Evolutionary conservation across 176 grass and related monocot species (phyloP), one percentile per base, ranked within the genome.

Genomic region (Zoysia japonica): DNA sequence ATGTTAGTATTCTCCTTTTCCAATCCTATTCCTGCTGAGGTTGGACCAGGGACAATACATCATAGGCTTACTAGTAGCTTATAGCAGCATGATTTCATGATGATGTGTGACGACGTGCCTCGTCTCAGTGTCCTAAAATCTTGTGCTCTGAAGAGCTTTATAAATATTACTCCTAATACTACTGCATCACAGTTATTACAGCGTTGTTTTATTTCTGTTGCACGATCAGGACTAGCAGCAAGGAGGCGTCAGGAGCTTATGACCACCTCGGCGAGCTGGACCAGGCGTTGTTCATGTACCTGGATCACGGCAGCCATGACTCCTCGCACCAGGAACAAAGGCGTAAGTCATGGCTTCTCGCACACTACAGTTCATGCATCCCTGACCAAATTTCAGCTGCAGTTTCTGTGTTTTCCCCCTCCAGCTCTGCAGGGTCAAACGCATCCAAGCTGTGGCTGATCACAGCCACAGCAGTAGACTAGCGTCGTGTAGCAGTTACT

Each of bases 261-360:
- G 92, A 94, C 86, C 76, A 88, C 49, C 79, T 94, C 65, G 92
- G 88, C 4, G 92, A 94, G 57, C 74, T 91, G 86, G 92, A 94
- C 79, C 89, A 91, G 48, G 86, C 92, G 17, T 66, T 94, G 83
- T 91, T 89, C 89, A 87, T 94, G 88, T 94, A 91, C 75, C 74
- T 94, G 72, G 92, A 94, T 46, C 86, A 94, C 48, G 82, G 78
- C 78, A 45, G 75, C 75, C 80, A 93, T 67, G 84, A 73, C 77
- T 65, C 80, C 42, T 7, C 64, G 9, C 73, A 80, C 14, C 86
- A 91, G 16, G 86, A 94, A 9, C 88, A 91, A 85, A 80, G 86
- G 71, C 92, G 92, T 94, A 78, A 81, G 88, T 83, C 59, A 61
- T 36, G 20, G 12, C 6, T 3, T 1, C 47, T 49, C 11, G 55